These are phyloP conservation scores for Psidium guajava DNA, from an alignment of 345 rosid species.

Conservation along the genomic window DNA sequence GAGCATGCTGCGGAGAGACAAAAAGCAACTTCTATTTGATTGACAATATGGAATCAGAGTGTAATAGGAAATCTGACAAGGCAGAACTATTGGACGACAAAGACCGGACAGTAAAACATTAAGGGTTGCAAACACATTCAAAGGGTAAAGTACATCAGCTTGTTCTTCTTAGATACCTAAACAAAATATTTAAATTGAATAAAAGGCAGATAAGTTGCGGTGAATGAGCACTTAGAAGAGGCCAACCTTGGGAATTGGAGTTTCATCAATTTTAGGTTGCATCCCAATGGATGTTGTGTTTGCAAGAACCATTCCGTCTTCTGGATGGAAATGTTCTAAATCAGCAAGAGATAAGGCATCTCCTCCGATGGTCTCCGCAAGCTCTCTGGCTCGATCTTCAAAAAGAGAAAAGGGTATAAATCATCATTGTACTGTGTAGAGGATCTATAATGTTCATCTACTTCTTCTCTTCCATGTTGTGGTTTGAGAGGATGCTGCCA, in stretches of 20 bases:
- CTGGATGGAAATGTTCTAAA: conserved; percentile 54
- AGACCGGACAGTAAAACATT: not conserved
- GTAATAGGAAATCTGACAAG: not conserved
- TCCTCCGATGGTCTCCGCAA: conserved; percentile 67
- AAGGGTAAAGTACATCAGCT: not conserved
- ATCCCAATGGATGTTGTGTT: conserved; percentile 91
- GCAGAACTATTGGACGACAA: not conserved
- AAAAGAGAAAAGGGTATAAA: conserved; percentile 6
- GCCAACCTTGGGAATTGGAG: conserved; percentile 76
- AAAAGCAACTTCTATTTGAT: not conserved
- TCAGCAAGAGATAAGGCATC: conserved; percentile 65
- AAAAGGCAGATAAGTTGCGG: not conserved
- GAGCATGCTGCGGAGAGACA: conserved; percentile 40
- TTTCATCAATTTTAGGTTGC: conserved; percentile 83
- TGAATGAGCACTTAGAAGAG: not conserved
- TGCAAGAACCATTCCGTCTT: conserved; percentile 80
- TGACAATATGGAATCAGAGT: not conserved
- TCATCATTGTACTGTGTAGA: not conserved
- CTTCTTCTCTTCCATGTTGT: not conserved
- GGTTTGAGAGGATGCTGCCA: not conserved
- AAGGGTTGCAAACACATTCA: not conserved
- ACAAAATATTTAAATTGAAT: not conserved
- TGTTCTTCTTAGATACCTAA: not conserved
- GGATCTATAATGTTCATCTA: not conserved
- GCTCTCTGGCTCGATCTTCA: conserved; percentile 66